Base-by-base conservation (phyloP, 2,329 filamentous ascomycete species). In the Alternaria incomplexa region DNA sequence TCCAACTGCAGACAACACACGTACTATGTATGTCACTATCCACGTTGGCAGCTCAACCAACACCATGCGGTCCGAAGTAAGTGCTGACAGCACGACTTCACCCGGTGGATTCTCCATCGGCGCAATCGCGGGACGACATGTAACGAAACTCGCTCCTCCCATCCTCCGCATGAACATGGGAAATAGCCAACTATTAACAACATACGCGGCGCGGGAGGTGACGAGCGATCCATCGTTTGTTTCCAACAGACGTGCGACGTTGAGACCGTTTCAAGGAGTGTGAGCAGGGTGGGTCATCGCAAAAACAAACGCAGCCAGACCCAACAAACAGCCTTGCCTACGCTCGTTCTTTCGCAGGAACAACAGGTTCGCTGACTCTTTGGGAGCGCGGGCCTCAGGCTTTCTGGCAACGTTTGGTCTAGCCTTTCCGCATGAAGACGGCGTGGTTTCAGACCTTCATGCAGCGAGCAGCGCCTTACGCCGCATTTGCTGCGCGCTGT, bases 221-320 rank as follows among this genome's bases (percentile, higher is more conserved):
- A 58, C 53, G 45, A 60, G 60, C 48, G 43, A 58, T 46, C 43
- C 48, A 47, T 48, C 56, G 51, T 64, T 64, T 62, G 68, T 68
- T 70, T 69, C 64, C 59, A 60, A 67, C 67, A 70, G 50, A 68
- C 61, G 69, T 75, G 74, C 73, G 72, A 74, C 69, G 70, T 63
- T 58, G 66, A 57, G 36, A 61, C 53, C 55, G 74, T 75, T 74
- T 76, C 72, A 75, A 72, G 68, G 71, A 64, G 68, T 47, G 63
- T 46, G 65, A 22, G 28, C 28, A 36, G 30, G 48, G 28, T 62
- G 47, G 28, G 8, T 11, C 43, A 53, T 36, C 15, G 57, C 64
- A 62, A 64, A 70, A 71, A 63, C 61, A 65, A 69, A 73, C 64
- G n/a, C 57, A 56, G 36, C 52, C n/a, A 56, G 60, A 56, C 69